These are phyloP conservation scores for Zymoseptoria tritici DNA, from an alignment of 2,329 filamentous ascomycete genomes.

Conservation along the genomic window DNA sequence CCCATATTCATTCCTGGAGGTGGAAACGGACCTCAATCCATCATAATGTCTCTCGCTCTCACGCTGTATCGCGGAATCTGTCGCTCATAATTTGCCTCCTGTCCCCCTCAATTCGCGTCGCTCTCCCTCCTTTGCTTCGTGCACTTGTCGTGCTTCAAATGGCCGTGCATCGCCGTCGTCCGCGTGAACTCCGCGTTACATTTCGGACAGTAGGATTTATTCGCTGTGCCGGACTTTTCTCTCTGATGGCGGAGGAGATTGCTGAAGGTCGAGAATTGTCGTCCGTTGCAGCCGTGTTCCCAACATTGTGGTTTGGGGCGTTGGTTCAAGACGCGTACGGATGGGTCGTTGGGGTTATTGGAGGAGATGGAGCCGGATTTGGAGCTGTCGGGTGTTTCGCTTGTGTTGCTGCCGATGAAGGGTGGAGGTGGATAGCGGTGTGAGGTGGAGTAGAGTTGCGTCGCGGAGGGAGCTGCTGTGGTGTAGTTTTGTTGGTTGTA, in stretches of 20 bases:
- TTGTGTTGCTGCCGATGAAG: slow-evolving; percentile 18
- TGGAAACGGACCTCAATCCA: background rate
- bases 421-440: slow-evolving; percentile 20
- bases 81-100: background rate
- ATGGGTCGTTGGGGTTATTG: background rate
- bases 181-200: slow-evolving; percentile 91
- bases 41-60: background rate
- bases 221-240: slow-evolving; percentile 85
- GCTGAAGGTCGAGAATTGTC: slow-evolving; percentile 93
- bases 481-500: slow-evolving; percentile 22
- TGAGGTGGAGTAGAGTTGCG: slow-evolving; percentile 19
- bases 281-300: slow-evolving; percentile 94
- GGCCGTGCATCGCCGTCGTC: slow-evolving; percentile 80
- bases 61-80: background rate
- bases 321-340: slow-evolving; percentile 29
- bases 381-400: slow-evolving; percentile 11
- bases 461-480: slow-evolving; percentile 18
- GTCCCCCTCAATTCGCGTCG: background rate
- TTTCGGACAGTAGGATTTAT: slow-evolving; percentile 81
- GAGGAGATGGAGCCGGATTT: slow-evolving; percentile 18
- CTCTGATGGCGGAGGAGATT: slow-evolving; percentile 87
- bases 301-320: slow-evolving; percentile 88
- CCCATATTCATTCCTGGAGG: background rate
- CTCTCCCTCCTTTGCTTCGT: slow-evolving; percentile 47
- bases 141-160: slow-evolving; percentile 82